phyloP scores from a whole-genome alignment of 805 yeast genomes.

The Candida nonsorbophila region DNA sequence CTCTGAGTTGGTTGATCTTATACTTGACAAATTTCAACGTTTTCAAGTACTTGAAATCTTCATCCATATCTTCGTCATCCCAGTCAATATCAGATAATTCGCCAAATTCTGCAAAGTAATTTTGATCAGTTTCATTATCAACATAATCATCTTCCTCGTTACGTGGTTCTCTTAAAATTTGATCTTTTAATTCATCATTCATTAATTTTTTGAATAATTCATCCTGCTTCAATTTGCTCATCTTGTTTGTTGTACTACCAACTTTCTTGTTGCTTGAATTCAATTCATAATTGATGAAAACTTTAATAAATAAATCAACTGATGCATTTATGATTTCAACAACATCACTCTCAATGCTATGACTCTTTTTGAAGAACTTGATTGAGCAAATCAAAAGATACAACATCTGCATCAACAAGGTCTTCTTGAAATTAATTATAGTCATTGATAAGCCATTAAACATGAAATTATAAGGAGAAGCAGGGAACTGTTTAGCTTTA shows the following conservation, averaged over 20 bases:
- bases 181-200: conserved; percentile 34
- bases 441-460: conserved; percentile 39
- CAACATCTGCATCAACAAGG: conserved; percentile 38
- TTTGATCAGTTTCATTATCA: conserved; percentile 15
- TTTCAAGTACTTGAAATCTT: conserved; percentile 39
- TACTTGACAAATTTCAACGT: conserved; percentile 37
- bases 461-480: conserved; percentile 36
- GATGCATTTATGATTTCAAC: conserved; percentile 16
- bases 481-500: conserved; percentile 24
- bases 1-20: conserved; percentile 15
- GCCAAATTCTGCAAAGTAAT: conserved; percentile 8
- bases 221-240: conserved; percentile 24
- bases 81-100: conserved; percentile 30
- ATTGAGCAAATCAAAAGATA: conserved; percentile 36
- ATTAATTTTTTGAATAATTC: conserved; percentile 31
- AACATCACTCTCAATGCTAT: conserved; percentile 8
- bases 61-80: conserved; percentile 46
- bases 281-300: conserved; percentile 35
- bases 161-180: conserved; percentile 26
- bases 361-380: conserved; percentile 24
- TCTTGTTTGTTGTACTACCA: conserved; percentile 2
- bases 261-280: conserved; percentile 13
- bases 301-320: conserved; percentile 28
- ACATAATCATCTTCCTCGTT: conserved; percentile 25
- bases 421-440: conserved; percentile 37